Conservation (phyloP, 441 rosid genomes). For the Theobroma grandiflorum region DNA sequence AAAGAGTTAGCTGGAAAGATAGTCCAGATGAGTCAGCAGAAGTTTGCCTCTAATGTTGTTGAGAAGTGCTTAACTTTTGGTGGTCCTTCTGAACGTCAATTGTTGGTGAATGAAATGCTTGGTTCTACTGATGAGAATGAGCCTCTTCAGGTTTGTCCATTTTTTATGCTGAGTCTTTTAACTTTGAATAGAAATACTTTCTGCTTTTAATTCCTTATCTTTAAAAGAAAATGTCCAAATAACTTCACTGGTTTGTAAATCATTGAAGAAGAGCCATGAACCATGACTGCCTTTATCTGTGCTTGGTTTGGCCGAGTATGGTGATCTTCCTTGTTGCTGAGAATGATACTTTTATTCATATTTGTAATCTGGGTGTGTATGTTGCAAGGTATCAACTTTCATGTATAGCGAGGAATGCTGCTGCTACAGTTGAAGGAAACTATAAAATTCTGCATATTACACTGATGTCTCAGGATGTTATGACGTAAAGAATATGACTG, state of each 20-base stretch:
- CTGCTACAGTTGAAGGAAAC: background rate
- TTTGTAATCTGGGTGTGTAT: background rate
- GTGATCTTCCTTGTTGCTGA: background rate
- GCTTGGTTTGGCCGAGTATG: background rate
- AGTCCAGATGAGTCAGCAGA: conserved; percentile 95
- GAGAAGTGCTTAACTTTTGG: conserved; percentile 93
- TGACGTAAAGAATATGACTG: background rate
- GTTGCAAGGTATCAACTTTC: conserved; percentile 5
- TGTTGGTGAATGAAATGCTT: conserved; percentile 88
- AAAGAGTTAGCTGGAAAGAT: conserved; percentile 88
- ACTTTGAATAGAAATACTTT: background rate
- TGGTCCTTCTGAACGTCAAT: conserved; percentile 68
- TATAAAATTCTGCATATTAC: background rate
- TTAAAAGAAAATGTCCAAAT: background rate
- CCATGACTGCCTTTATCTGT: conserved; percentile 1
- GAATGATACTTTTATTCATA: background rate
- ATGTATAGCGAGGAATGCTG: background rate
- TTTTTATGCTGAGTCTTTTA: background rate
- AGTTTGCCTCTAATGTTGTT: conserved; percentile 90
- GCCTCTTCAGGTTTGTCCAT: conserved; percentile 84
- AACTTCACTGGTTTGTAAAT: conserved; percentile 9
- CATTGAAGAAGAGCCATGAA: conserved; percentile 15
- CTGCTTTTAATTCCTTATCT: background rate
- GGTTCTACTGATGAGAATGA: conserved; percentile 90
- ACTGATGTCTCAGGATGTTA: background rate